Base-by-base conservation (phyloP, 495 filamentous ascomycete genomes). In the Cladorrhinum samala region DNA sequence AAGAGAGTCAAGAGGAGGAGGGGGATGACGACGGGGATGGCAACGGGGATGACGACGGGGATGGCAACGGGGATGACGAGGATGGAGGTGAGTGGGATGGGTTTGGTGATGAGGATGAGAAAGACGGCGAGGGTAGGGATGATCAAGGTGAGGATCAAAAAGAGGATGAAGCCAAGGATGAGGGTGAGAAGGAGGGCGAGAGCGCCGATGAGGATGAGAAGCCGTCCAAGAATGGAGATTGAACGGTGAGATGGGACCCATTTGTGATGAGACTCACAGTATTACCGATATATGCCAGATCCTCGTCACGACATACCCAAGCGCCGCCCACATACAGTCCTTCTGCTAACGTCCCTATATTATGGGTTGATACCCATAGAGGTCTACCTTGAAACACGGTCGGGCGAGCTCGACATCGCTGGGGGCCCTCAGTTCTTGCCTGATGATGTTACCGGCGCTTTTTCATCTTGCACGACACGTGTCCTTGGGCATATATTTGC, bases 31-130 rank as follows among this genome's bases (percentile, higher is more conserved):
- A 21, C 2, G 39, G 30, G 9, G 38, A 40, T 17, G 56, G 56
- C 16, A 58, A 49, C 4, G 57, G 41, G 16, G 41, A 52, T 17
- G 54, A 52, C 24, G 51, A 40, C 9, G 18, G n/a, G 17, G 47
- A 27, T 20, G 50, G 54, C 1, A 53, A 48, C 2, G 33, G 14
- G 9, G 43, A 51, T 9, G 62, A 43, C 9, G 55, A 27, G 8
- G 48, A 50, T 6, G 52, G 41, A 6, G 27, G 2, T 0, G 46
- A 40, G n/a, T n/a, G n/a, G 17, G 43, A 37, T 9, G 48, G 14
- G 14, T 42, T 47, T 21, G 39, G 43, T 2, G 37, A 25, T 13
- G 44, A 54, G 7, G 37, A 38, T 6, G 40, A 49, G 30, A 19
- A 16, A 39, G 20, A 13, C 1, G 42, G 38, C 9, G 42, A 16